Evolutionary conservation across 140 eudicot species (phyloP), one percentile per base, ranked within the genome.

Genomic region (Bidens hawaiensis): DNA sequence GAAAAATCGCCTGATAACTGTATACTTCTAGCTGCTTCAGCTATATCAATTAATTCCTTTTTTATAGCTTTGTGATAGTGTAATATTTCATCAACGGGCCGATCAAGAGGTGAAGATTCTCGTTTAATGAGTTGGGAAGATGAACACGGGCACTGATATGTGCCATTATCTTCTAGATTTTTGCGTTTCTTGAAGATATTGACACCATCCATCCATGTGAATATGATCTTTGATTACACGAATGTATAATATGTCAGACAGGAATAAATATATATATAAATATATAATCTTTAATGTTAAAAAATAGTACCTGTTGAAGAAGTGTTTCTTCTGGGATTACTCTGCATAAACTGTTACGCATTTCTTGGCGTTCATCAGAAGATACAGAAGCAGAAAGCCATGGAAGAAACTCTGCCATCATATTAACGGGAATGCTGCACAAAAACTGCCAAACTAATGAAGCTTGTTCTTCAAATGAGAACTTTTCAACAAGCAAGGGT

Each of bases 331-430:
- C 83, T 65, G 99, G 99, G 59, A 91, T 83, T 50, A 91, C 78
- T 78, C 70, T 91, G 69, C 81, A 49, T 49, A 91, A 81, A 69
- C 78, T 87, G 12, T n/a, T 85, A 55, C 83, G 96, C 95, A 91
- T 85, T 68, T 91, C 99, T 72, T 85, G 87, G 21, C 82, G 80
- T 68, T 91, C 99, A 76, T 88, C 99, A 33, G 86, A 60, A 41
- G 96, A 91, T 41, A 91, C 81, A 27, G 95, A 91, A 25, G 96
- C 81, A 31, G 99, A 88, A 71, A 91, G 95, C 99, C 99, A 91
- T 16, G 99, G 99, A 38, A 91, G 84, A 60, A 91, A 91, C 81
- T 91, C 96, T 56, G 90, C 89, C 99, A 91, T 87, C 99, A 91
- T 91, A 78, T 87, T 87, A 19, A 88, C 96, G n/a, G 99, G 99